These are phyloP conservation scores for Talaromyces sp. DNA, from an alignment of 2,329 filamentous ascomycete species.

Conservation along the genomic window DNA sequence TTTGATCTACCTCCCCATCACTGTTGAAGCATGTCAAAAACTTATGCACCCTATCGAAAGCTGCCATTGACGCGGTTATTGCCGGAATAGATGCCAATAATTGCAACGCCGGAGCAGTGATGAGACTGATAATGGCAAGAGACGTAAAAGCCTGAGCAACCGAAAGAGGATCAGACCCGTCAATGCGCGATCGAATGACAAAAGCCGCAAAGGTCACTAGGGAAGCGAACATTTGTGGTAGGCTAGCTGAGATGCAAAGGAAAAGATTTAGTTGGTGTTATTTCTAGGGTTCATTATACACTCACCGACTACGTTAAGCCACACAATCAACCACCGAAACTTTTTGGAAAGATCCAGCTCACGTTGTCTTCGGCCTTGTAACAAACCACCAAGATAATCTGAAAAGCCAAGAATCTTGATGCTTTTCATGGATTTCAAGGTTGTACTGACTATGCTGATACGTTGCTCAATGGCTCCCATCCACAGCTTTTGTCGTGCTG, in stretches of 20 bases:
- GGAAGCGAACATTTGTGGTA: conserved; percentile 35
- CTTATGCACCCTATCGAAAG: conserved; percentile 2
- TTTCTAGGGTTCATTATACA: background rate
- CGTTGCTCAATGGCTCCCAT: conserved; percentile 46
- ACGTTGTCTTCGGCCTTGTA: conserved; percentile 33
- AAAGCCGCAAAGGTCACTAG: conserved; percentile 22
- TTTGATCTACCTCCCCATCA: background rate
- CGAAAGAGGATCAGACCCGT: conserved; percentile 13
- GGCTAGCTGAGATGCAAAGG: background rate
- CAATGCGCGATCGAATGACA: conserved; percentile 14
- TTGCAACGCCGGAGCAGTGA: conserved; percentile 17
- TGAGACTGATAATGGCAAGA: conserved; percentile 19
- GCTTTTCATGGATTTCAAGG: conserved; percentile 47
- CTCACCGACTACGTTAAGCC: conserved; percentile 34
- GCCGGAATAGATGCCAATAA: conserved; percentile 23
- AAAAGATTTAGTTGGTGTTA: background rate
- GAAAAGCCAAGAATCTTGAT: conserved; percentile 48
- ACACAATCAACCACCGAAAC: conserved; percentile 37
- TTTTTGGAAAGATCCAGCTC: conserved; percentile 38
- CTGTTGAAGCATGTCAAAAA: background rate
- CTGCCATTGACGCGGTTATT: conserved; percentile 14
- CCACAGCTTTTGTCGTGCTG: conserved; percentile 39
- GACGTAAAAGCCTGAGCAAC: conserved; percentile 19
- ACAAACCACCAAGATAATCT: conserved; percentile 29
- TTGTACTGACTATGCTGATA: conserved; percentile 44